These are phyloP conservation scores for Papilionanthe hybrid DNA, from an alignment of 116 monocot genomes.

Conservation along the genomic window DNA sequence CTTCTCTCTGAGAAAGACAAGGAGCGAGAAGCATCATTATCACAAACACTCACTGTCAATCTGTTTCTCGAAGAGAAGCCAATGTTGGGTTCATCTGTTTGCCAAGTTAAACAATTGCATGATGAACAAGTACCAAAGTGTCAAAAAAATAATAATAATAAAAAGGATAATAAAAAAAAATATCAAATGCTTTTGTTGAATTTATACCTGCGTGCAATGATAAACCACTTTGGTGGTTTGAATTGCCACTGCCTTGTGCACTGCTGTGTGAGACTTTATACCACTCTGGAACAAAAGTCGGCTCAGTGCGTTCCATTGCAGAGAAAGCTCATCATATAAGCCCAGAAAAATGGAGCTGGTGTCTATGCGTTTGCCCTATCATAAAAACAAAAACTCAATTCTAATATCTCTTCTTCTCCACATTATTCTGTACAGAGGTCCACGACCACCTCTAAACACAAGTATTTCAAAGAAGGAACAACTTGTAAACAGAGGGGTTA, in stretches of 20 bases:
- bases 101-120: constrained; percentile 5
- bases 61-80: constrained; percentile 37
- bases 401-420: neutral
- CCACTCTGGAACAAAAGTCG: constrained; percentile 83
- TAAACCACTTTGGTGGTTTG: constrained; percentile 23
- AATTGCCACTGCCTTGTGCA: constrained; percentile 20
- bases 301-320: constrained; percentile 77
- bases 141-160: too few species aligned
- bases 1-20: constrained; percentile 26
- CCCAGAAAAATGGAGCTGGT: neutral
- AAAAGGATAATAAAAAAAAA: neutral
- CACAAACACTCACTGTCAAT: constrained; percentile 22
- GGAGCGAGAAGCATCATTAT: constrained; percentile 32
- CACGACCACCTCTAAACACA: neutral
- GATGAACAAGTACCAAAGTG: neutral
- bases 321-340: constrained; percentile 39
- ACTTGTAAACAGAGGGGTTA: neutral
- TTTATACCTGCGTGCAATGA: constrained; percentile 43
- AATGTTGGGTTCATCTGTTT: constrained; percentile 48
- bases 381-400: constrained; percentile 2
- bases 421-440: neutral
- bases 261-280: constrained; percentile 29
- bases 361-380: neutral
- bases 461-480: neutral
- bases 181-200: neutral